Base-by-base conservation (phyloP, 495 filamentous ascomycete species). In the Podospora comata region DNA sequence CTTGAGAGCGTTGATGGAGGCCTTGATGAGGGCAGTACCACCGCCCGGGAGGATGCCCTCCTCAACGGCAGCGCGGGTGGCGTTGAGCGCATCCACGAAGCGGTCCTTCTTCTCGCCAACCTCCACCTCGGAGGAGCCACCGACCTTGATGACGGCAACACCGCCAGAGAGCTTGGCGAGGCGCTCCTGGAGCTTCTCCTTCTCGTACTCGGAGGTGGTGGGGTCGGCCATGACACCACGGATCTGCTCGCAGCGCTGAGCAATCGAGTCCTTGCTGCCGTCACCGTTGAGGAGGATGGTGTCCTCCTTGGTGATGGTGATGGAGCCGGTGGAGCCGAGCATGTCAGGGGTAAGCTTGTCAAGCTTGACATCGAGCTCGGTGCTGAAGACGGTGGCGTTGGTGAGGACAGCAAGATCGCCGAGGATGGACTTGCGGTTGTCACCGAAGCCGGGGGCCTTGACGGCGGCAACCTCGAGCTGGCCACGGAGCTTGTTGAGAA, bases 251-350 rank as follows among this genome's bases (percentile, higher is more conserved):
- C 94, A 98, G 76, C 95, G 91, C 84, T 97, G 93, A 70, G 91
- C 84, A 75, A 99, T 95, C 65, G 86, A 80, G 77, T 99, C 95
- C 86, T 98, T 98, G 88, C 83, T 91, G 67, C 95, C 95, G 75
- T 98, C 95, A 62, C 95, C 95, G 81, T 99, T 99, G 67, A 99
- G 88, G 78, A 99, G 89, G 81, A 99, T 97, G 75, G 95, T 99
- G 81, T 99, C 95, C 82, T 99, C 95, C 88, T 99, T 99, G 75
- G 96, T 99, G 83, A 99, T 98, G 78, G 95, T 97, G 85, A 99
- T 97, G 67, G 94, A 92, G 71, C 95, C 95, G 71, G 94, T 97
- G 61, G 94, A 94, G 69, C 95, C 95, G 75, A 99, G 93, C 89
- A 96, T 92, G 70, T 99, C 95, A 65, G 89, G 83, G 58, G 92